These are phyloP conservation scores for Russula dissimulans DNA, from an alignment of 768 basidiomycete genomes.

Conservation along the genomic window DNA sequence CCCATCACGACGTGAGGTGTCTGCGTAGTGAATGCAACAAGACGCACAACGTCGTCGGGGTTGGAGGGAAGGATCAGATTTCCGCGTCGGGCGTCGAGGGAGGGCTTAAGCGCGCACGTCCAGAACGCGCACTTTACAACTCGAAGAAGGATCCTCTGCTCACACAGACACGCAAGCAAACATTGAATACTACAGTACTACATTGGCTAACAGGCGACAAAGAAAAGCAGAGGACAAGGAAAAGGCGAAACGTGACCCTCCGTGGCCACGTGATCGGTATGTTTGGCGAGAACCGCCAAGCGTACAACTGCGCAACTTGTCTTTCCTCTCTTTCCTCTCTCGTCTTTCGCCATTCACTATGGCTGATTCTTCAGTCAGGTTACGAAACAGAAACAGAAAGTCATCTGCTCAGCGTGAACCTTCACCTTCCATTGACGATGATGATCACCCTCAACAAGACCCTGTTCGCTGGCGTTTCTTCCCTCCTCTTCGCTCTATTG, in stretches of 20 bases:
- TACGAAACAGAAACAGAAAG: slow-evolving; percentile 5
- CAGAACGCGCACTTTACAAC: too few relatives aligned
- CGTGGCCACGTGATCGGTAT: too few relatives aligned
- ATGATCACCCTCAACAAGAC: slow-evolving; percentile 3
- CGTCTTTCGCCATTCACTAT: neutral
- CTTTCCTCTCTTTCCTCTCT: neutral
- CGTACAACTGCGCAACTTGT: neutral
- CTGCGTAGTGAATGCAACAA: neutral
- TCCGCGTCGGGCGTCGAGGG: too few relatives aligned
- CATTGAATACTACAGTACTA: too few relatives aligned
- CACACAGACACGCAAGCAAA: too few relatives aligned
- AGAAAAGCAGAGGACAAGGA: too few relatives aligned
- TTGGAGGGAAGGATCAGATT: too few relatives aligned
- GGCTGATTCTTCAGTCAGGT: slow-evolving; percentile 3
- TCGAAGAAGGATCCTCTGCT: too few relatives aligned
- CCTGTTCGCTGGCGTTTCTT: neutral
- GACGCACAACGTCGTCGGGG: neutral
- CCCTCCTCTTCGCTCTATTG: neutral
- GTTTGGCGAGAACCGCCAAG: too few relatives aligned
- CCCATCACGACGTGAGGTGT: slow-evolving; percentile 33
- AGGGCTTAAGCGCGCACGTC: neutral
- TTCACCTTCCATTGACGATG: neutral
- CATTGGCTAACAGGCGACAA: too few relatives aligned
- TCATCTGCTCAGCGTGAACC: neutral
- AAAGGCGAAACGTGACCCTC: too few relatives aligned